Base-by-base conservation (phyloP, 768 basidiomycete species). In the Boletus rex-veris region DNA sequence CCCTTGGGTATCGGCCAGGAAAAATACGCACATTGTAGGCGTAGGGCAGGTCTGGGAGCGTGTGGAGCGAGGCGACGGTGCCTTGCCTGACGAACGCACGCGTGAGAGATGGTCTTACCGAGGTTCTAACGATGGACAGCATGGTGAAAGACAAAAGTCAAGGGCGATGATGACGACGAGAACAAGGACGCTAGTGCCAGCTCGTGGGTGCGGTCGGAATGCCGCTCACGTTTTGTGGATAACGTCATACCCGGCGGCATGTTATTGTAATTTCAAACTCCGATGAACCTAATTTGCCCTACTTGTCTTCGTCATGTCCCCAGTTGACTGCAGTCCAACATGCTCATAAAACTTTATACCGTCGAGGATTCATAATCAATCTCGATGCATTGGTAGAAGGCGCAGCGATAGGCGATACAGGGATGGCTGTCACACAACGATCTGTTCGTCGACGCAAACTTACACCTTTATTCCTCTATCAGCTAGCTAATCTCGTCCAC, bases 21-120 rank as follows among this genome's bases (percentile, higher is more conserved):
- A 35, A 14, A 35, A 26, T 9, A 71, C 80, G 56, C 49, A 88
- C 91, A 71, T 92, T 81, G 70, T 94, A 90, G 18, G 75, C 75
- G 66, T 93, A 94, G 42, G 91, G 88, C 30, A 95, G 76, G 38
- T 81, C 74, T 5, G 92, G 92, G 19, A 94, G 81, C 6, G 87
- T 86, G 73, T 92, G 89, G 53, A 84, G 43, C 12, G 75, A 73
- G 35, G 83, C 74, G 14, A 73, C 60, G 38, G 74, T 63, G 28
- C 73, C 65, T 15, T 74, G 71, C 48, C 75, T 73, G 3, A 70
- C 72, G 51, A 83, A 75, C 15, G 78, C 55, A 48, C 84, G 80
- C 33, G 76, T 59, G 42, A 80, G 53, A 8, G 75, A 61, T 18
- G 79, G 78, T 54, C 75, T 78, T 31, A 77, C 62, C 37, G 73